phyloP scores from a whole-genome alignment of 768 basidiomycete species.

The Mycena galericulata region DNA sequence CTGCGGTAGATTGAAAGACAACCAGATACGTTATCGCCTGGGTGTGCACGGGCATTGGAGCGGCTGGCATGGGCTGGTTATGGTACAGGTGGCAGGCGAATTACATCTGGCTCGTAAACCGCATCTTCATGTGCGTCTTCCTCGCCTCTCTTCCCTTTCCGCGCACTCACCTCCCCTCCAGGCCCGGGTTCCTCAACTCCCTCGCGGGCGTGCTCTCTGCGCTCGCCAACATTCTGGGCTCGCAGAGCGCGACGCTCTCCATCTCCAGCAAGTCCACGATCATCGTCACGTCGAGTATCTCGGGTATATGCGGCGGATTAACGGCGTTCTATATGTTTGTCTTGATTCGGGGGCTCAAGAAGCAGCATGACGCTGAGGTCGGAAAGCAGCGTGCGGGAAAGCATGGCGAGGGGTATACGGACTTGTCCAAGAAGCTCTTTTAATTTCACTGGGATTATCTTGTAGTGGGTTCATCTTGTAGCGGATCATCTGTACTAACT shows the following conservation, averaged over 20 bases:
- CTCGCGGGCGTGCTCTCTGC: constrained; percentile 68
- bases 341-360: constrained; percentile 56
- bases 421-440: too few species aligned
- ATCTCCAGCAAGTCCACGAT: constrained; percentile 58
- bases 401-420: constrained; percentile 44
- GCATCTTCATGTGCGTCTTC: constrained; percentile 63
- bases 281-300: constrained; percentile 55
- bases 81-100: constrained; percentile 72
- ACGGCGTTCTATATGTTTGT: constrained; percentile 57
- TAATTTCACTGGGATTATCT: too few species aligned
- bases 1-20: not conserved
- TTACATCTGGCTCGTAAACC: constrained; percentile 69
- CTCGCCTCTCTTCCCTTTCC: not conserved
- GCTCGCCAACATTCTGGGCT: constrained; percentile 62
- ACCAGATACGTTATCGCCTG: constrained; percentile 66
- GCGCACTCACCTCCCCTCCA: constrained; percentile 34
- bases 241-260: constrained; percentile 59
- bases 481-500: too few species aligned
- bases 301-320: constrained; percentile 56
- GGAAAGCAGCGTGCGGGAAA: constrained; percentile 57
- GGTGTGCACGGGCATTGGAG: constrained; percentile 65
- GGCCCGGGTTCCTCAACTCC: constrained; percentile 69
- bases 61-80: constrained; percentile 66
- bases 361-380: constrained; percentile 54
- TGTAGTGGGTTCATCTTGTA: too few species aligned